Percentiles rank a stretch among this genome's conserved stretches.
Conservation (phyloP, 2,329 filamentous ascomycete species). For the Seiridium cupressi region DNA sequence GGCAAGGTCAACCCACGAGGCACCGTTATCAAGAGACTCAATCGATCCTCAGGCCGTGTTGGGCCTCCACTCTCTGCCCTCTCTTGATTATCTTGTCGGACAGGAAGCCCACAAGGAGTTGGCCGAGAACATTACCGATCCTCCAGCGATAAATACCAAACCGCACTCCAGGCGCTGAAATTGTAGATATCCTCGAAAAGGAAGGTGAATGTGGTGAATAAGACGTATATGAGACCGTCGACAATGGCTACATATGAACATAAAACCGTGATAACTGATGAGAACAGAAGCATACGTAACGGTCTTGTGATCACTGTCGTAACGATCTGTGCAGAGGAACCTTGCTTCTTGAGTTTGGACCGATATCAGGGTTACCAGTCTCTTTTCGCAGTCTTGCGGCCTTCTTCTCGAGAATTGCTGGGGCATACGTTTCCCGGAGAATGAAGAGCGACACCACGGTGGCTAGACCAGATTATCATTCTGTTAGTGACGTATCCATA, state of each 20-base stretch:
- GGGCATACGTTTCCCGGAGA: slow-evolving; percentile 36
- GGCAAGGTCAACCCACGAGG: slow-evolving; percentile 23
- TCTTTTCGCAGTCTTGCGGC: slow-evolving; percentile 35
- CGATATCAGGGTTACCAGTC: slow-evolving; percentile 34
- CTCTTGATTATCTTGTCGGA: slow-evolving; percentile 44
- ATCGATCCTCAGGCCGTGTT: slow-evolving; percentile 26
- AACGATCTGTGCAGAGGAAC: slow-evolving; percentile 28
- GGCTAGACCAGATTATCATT: slow-evolving; percentile 20
- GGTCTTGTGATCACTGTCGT: slow-evolving; percentile 33
- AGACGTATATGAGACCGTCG: slow-evolving; percentile 36
- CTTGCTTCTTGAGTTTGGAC: slow-evolving; percentile 41
- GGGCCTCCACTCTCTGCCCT: slow-evolving; percentile 37
- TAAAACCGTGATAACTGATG: slow-evolving; percentile 30
- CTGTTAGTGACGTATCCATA: background rate
- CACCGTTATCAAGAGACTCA: slow-evolving; percentile 19
- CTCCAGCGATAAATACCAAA: slow-evolving; percentile 37
- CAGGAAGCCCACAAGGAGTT: slow-evolving; percentile 38
- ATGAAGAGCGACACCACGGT: slow-evolving; percentile 27
- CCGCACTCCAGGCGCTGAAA: slow-evolving; percentile 31
- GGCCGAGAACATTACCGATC: slow-evolving; percentile 37
- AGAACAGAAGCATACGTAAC: slow-evolving; percentile 34
- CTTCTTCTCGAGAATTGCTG: slow-evolving; percentile 33
- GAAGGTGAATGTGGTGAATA: slow-evolving; percentile 39
- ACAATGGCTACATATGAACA: slow-evolving; percentile 25
- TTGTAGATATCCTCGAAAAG: slow-evolving; percentile 36